Base-by-base conservation (phyloP, 257 asterid species). In the Prunella vulgaris region DNA sequence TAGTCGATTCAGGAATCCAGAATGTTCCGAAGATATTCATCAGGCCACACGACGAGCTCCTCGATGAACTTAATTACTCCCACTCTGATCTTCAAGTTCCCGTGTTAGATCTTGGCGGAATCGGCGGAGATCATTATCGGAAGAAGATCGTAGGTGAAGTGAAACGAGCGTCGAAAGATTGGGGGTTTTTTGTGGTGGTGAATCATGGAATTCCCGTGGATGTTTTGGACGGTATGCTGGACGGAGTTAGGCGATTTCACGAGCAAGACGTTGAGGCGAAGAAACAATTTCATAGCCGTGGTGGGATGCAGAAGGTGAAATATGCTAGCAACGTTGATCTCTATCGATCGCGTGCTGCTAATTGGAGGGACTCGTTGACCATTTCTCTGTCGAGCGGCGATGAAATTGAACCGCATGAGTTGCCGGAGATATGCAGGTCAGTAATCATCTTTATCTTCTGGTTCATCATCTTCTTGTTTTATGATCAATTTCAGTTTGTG, bases 351-450 rank as follows among this genome's bases (percentile, higher is more conserved):
- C 70, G 77, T 5, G 64, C 88, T 17, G 96, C 92, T 4, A 79
- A 76, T 69, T 92, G 95, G 95, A 86, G 85, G 64, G 96, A 92
- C 52, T 75, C 93, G 3, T 67, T 88, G 79, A 73, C 88, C 1
- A 60, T 90, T 24, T 76, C 85, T 22, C 25, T 74, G 10, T 2
- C 5, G 18, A 10, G 0, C n/a, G 21, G 74, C 1, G 73, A 71
- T 30, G 37, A 22, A 9, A 17, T 79, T 53, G 74, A 78, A 21
- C 87, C 89, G 0, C 62, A 78, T 51, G 88, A 88, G 13, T 51
- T 90, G 72, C 96, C 96, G 0, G 53, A 71, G 35, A 54, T 77
- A 69, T 88, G 95, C 85, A 89, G 93, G 96, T 87, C 21, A 54
- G 5, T 7, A 2, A 40, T 33, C 37, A 12, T 1, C 14, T 14